These are phyloP conservation scores for Ascochyta pisi DNA, from an alignment of 2,329 filamentous ascomycete genomes.

Conservation along the genomic window DNA sequence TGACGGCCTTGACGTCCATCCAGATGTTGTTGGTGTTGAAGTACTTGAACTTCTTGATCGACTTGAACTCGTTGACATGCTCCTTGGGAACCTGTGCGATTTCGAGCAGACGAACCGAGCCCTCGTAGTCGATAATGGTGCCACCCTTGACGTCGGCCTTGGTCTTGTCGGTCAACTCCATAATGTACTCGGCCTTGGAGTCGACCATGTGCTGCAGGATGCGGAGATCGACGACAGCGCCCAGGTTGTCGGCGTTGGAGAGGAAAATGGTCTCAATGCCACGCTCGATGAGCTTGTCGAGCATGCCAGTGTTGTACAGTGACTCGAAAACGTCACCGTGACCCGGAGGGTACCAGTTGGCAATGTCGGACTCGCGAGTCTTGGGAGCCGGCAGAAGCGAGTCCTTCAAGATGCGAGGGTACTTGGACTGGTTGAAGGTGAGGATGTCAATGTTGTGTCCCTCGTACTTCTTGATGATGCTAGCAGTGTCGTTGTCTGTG, in stretches of 20 bases:
- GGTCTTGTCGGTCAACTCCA: conserved; percentile 99
- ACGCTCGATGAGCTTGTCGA: conserved; percentile 93
- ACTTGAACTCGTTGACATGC: conserved; percentile 99
- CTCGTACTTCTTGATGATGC: conserved; percentile 99
- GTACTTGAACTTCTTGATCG: conserved; percentile 99
- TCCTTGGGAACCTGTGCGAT: conserved; percentile 99
- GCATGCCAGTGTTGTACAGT: conserved; percentile 97
- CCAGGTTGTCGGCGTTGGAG: conserved; percentile 98
- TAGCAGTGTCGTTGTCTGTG: conserved; percentile 95
- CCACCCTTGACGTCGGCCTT: conserved; percentile 99
- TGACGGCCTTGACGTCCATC: conserved; percentile 97
- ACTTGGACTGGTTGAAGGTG: conserved; percentile 99
- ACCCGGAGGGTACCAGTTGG: conserved; percentile 98
- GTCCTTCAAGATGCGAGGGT: conserved; percentile 98
- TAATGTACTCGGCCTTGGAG: conserved; percentile 97
- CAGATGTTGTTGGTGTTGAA: conserved; percentile 99
- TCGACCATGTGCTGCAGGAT: conserved; percentile 99
- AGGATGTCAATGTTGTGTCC: conserved; percentile 99
- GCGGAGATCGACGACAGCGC: conserved; percentile 95
- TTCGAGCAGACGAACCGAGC: conserved; percentile 93
- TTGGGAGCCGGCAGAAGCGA: conserved; percentile 96
- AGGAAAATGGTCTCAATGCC: conserved; percentile 98
- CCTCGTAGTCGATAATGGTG: conserved; percentile 99
- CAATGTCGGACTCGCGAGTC: conserved; percentile 82
- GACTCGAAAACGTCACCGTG: conserved; percentile 99